phyloP scores from a whole-genome alignment of 441 rosid species.

The Eruca vesicaria region DNA sequence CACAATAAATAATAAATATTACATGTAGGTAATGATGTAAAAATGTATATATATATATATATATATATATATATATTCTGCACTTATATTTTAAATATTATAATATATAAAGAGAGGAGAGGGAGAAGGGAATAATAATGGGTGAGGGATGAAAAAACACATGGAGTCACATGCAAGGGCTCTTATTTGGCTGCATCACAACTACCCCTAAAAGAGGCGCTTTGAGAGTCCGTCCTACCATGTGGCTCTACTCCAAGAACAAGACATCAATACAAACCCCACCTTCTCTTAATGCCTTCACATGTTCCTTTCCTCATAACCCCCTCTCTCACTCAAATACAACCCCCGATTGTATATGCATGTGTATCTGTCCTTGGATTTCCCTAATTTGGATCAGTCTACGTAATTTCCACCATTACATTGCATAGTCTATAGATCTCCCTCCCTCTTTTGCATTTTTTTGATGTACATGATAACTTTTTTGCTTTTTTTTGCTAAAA shows the following conservation, averaged over 20 bases:
- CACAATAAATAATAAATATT: background rate
- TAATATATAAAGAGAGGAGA: background rate
- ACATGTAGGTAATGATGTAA: background rate
- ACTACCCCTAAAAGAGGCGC: conserved; percentile 26
- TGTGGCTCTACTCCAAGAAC: conserved; percentile 28
- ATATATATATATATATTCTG: too few relatives aligned
- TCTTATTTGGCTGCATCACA: conserved; percentile 33
- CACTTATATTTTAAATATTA: background rate
- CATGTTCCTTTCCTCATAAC: conserved; percentile 24
- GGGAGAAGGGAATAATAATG: conserved; percentile 15
- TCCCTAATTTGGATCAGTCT: conserved; percentile 10
- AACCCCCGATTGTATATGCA: background rate
- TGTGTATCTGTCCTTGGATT: background rate
- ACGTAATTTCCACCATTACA: conserved; percentile 19
- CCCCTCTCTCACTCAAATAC: background rate
- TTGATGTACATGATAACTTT: background rate
- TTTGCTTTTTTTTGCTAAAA: background rate
- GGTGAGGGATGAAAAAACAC: conserved; percentile 28
- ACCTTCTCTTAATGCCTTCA: conserved; percentile 29
- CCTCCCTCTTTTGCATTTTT: conserved; percentile 1
- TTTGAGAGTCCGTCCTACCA: conserved; percentile 28
- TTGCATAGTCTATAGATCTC: background rate
- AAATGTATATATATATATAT: too few relatives aligned
- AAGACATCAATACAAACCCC: conserved; percentile 31
- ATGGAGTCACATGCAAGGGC: conserved; percentile 34